Evolutionary conservation across 345 rosid species (phyloP).

Genomic region (Crucihimalaya himalaica): DNA sequence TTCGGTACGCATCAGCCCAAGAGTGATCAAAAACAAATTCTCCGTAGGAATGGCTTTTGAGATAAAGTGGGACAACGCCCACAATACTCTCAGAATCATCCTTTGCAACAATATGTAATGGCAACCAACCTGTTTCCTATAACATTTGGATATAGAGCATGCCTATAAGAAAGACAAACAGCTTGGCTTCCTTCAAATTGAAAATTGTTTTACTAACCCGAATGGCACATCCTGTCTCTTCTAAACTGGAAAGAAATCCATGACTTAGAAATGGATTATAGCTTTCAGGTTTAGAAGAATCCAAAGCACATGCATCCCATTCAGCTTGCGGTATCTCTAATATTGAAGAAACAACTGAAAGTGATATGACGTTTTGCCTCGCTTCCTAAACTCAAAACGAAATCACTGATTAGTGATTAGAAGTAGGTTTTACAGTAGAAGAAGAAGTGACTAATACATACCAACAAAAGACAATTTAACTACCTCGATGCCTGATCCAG

Average conservation of each 20-base stretch:
- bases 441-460: too few species aligned
- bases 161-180: not conserved
- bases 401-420: too few species aligned
- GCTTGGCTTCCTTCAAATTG: not conserved
- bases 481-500: conserved; percentile 60
- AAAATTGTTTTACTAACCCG: conserved; percentile 50
- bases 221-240: conserved; percentile 66
- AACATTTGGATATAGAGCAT: conserved; percentile 21
- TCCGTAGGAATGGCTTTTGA: conserved; percentile 94
- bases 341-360: conserved; percentile 72
- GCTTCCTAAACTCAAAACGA: conserved; percentile 47
- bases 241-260: conserved; percentile 83
- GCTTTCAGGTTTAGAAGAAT: conserved; percentile 62
- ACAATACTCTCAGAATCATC: conserved; percentile 66
- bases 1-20: conserved; percentile 95
- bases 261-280: conserved; percentile 80
- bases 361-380: conserved; percentile 46
- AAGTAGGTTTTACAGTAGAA: too few species aligned
- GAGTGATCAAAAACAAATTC: conserved; percentile 97
- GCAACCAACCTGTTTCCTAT: conserved; percentile 94
- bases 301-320: conserved; percentile 88
- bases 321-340: conserved; percentile 60
- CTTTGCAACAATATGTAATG: conserved; percentile 78
- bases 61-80: conserved; percentile 93
- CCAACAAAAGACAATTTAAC: conserved; percentile 31